Evolutionary conservation across 371 early-diverging fungal species (phyloP).

Genomic region (Mortierella sp.): DNA sequence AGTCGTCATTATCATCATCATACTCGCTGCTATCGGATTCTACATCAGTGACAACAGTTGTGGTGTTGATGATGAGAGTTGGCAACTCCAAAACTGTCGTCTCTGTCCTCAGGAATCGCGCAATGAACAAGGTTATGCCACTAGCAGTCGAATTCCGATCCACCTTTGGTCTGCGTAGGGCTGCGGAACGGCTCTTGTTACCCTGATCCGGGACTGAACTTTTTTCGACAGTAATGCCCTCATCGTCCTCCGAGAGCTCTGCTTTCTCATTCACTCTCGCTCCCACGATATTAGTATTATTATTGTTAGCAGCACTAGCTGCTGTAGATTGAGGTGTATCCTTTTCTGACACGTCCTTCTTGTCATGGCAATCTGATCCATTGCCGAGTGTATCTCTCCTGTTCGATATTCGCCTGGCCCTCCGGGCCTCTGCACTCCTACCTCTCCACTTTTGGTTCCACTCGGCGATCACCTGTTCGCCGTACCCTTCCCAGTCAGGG

Average conservation of each 20-base stretch:
- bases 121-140: conserved; percentile 42
- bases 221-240: not conserved
- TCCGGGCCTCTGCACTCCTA: conserved; percentile 9
- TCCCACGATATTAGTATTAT: not conserved
- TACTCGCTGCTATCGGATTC: conserved; percentile 20
- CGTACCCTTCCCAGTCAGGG: conserved; percentile 50
- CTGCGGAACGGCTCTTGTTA: not conserved
- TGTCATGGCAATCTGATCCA: not conserved
- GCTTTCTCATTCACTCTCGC: not conserved
- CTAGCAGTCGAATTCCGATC: conserved; percentile 27
- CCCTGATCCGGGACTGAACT: not conserved
- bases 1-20: conserved; percentile 32
- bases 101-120: conserved; percentile 34
- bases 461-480: conserved; percentile 44
- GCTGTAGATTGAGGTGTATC: not conserved
- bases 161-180: conserved; percentile 9
- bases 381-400: not conserved
- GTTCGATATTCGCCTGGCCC: conserved; percentile 16
- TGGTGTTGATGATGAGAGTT: conserved; percentile 45
- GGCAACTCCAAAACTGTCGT: conserved; percentile 45
- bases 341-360: not conserved
- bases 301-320: not conserved
- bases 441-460: conserved; percentile 51
- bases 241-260: not conserved
- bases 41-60: conserved; percentile 29